Evolutionary conservation across 2,329 filamentous ascomycete genomes (phyloP).

Genomic region (Talaromyces sp.): DNA sequence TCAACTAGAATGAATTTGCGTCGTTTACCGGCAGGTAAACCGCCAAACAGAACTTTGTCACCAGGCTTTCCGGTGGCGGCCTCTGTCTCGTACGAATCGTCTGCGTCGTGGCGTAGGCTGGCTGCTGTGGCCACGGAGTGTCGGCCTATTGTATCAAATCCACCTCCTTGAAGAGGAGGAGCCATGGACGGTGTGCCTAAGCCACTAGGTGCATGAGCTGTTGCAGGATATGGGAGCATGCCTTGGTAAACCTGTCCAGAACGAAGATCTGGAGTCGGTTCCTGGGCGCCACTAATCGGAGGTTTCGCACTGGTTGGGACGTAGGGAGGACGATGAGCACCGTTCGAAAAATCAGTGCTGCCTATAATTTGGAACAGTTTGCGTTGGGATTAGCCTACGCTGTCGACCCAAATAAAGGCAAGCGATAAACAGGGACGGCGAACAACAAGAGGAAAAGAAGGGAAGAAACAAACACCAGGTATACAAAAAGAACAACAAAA

Average conservation of each 20-base stretch:
- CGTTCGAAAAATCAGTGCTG: slow-evolving; percentile 39
- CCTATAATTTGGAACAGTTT: slow-evolving; percentile 34
- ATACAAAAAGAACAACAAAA: slow-evolving; percentile 24
- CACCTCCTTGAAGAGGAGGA: slow-evolving; percentile 59
- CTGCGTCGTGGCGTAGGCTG: slow-evolving; percentile 22
- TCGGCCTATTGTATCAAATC: slow-evolving; percentile 46
- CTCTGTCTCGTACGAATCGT: slow-evolving; percentile 27
- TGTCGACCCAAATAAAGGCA: slow-evolving; percentile 28
- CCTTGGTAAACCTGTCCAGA: slow-evolving; percentile 72
- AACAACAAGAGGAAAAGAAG: slow-evolving; percentile 19
- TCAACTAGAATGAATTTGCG: slow-evolving; percentile 97
- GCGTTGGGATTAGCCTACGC: slow-evolving; percentile 45
- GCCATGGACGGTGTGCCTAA: slow-evolving; percentile 61
- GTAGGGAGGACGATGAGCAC: slow-evolving; percentile 63
- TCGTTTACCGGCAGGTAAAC: slow-evolving; percentile 84
- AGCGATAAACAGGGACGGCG: slow-evolving; percentile 21
- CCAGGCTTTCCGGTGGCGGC: slow-evolving; percentile 33
- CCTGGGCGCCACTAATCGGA: slow-evolving; percentile 44
- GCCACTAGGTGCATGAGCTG: slow-evolving; percentile 52
- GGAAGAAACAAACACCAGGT: neutral
- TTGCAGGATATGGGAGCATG: slow-evolving; percentile 64
- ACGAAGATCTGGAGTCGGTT: slow-evolving; percentile 63
- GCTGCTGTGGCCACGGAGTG: slow-evolving; percentile 37
- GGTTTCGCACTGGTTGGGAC: slow-evolving; percentile 50
- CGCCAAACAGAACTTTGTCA: slow-evolving; percentile 74